phyloP scores from a whole-genome alignment of 2,329 filamentous ascomycete species.

The Pseudocercospora crystallina region DNA sequence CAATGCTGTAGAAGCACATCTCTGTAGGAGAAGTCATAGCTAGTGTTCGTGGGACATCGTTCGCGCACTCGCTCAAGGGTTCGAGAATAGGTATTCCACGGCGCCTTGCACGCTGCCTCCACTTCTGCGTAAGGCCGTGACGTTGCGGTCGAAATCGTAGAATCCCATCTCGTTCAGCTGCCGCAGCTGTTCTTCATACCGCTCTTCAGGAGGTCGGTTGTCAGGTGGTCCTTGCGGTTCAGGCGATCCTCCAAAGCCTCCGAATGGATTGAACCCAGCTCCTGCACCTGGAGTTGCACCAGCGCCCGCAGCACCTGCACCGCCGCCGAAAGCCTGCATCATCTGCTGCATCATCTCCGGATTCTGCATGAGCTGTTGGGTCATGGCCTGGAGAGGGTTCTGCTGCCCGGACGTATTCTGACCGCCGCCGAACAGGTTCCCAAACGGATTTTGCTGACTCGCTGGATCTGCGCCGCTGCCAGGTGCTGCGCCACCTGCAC shows the following conservation, averaged over 20 bases:
- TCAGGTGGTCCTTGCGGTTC: constrained; percentile 63
- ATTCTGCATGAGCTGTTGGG: constrained; percentile 55
- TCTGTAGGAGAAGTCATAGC: no score
- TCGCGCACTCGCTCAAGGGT: background rate
- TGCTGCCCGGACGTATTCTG: constrained; percentile 23
- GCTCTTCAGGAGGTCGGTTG: constrained; percentile 86
- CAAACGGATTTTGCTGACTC: constrained; percentile 64
- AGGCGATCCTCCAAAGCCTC: constrained; percentile 34
- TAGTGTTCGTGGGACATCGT: no score
- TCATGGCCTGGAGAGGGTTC: constrained; percentile 51
- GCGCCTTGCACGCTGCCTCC: constrained; percentile 94
- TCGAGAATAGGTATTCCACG: constrained; percentile 65
- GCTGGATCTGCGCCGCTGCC: constrained; percentile 30
- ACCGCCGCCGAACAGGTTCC: constrained; percentile 56
- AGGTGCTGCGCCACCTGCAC: constrained; percentile 20
- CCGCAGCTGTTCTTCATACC: constrained; percentile 83
- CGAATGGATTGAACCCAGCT: constrained; percentile 48
- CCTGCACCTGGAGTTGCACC: constrained; percentile 13
- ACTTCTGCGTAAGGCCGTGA: constrained; percentile 80
- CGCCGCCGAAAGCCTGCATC: constrained; percentile 55
- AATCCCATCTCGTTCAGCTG: constrained; percentile 99
- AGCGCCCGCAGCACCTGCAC: constrained; percentile 40
- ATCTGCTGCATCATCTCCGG: constrained; percentile 56
- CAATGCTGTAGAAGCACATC: background rate
- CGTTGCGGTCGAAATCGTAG: constrained; percentile 91